Percentiles rank a stretch among this genome's conserved stretches.
These are phyloP conservation scores for Cajanus cajan DNA, from an alignment of 306 rosid genomes.

Conservation along the genomic window DNA sequence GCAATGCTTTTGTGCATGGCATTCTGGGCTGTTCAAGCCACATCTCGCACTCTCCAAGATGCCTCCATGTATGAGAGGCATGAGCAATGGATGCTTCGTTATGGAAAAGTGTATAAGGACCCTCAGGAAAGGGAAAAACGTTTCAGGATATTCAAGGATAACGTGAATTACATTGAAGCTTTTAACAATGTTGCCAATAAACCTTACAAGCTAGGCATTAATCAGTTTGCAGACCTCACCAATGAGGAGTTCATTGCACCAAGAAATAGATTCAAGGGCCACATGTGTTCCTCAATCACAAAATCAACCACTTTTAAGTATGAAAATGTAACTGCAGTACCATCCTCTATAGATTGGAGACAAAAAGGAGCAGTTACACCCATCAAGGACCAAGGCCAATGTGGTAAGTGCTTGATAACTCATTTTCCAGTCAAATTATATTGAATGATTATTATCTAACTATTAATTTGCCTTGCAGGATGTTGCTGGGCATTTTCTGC, in stretches of 20 bases:
- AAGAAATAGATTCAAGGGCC: conserved; percentile 52
- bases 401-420: conserved; percentile 26
- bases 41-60: conserved; percentile 38
- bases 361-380: conserved; percentile 46
- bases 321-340: conserved; percentile 22
- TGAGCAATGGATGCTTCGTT: conserved; percentile 35
- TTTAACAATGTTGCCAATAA: conserved; percentile 33
- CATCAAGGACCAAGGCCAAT: conserved; percentile 47
- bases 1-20: conserved; percentile 34
- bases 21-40: conserved; percentile 25
- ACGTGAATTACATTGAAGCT: conserved; percentile 32
- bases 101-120: conserved; percentile 24
- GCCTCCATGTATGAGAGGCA: conserved; percentile 34
- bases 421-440: background rate
- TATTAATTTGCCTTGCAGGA: conserved; percentile 21
- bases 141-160: conserved; percentile 36
- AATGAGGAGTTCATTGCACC: conserved; percentile 41
- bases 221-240: conserved; percentile 43
- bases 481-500: conserved; percentile 57
- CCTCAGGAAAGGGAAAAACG: conserved; percentile 27
- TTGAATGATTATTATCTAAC: background rate
- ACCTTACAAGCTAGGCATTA: conserved; percentile 34
- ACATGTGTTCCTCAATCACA: conserved; percentile 25
- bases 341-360: conserved; percentile 48
- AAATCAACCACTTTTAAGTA: conserved; percentile 43